These are phyloP conservation scores for Cerrena zonata DNA, from an alignment of 1,284 basidiomycete genomes.

Conservation along the genomic window DNA sequence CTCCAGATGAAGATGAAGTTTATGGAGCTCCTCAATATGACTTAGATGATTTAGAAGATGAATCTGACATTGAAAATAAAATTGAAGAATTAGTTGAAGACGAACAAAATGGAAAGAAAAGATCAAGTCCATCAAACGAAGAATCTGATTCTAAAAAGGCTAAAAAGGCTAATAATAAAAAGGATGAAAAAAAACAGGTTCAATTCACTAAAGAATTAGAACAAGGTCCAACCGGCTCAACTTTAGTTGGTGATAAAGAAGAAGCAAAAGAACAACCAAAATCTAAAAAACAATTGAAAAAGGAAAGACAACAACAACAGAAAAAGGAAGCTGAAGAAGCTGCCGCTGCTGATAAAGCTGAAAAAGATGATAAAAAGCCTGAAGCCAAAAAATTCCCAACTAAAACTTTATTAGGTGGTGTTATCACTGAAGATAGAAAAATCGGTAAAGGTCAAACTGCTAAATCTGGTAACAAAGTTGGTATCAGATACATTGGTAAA, in stretches of 20 bases:
- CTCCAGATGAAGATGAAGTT: conserved; percentile 46
- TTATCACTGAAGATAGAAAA: conserved; percentile 76
- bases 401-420: conserved; percentile 61
- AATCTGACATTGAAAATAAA: conserved; percentile 43
- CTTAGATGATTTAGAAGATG: conserved; percentile 54
- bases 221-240: conserved; percentile 37
- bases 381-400: conserved; percentile 33
- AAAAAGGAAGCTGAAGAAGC: conserved; percentile 37
- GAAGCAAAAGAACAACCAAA: conserved; percentile 47
- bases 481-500: conserved; percentile 89
- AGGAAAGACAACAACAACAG: conserved; percentile 47
- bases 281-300: conserved; percentile 35
- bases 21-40: conserved; percentile 52
- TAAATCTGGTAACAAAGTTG: conserved; percentile 79
- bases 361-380: conserved; percentile 48
- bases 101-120: conserved; percentile 73
- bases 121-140: conserved; percentile 59
- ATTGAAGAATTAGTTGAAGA: conserved; percentile 41
- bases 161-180: conserved; percentile 47
- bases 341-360: conserved; percentile 32
- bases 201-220: conserved; percentile 47
- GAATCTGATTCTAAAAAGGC: conserved; percentile 30
- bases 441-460: conserved; percentile 76
- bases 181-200: conserved; percentile 24
- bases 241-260: conserved; percentile 45